These are phyloP conservation scores for Fusarium sp. DNA, from an alignment of 2,329 filamentous ascomycete species.

Conservation along the genomic window DNA sequence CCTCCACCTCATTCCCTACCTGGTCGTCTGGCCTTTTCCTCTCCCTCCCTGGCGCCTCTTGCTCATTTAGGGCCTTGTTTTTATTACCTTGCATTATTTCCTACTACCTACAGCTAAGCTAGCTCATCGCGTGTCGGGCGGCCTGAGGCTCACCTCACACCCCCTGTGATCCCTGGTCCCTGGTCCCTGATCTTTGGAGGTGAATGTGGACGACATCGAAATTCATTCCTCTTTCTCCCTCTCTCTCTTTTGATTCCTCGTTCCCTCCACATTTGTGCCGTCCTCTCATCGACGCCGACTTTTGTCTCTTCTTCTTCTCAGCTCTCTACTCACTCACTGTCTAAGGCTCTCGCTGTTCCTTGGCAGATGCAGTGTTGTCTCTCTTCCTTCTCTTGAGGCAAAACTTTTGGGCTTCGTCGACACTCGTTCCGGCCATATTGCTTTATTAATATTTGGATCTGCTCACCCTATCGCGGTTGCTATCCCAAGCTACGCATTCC, in stretches of 20 bases:
- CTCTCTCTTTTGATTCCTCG: slow-evolving; percentile 33
- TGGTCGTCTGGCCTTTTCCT: slow-evolving; percentile 45
- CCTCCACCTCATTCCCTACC: slow-evolving; percentile 47
- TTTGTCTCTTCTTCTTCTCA: slow-evolving; percentile 36
- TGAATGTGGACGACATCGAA: slow-evolving; percentile 38
- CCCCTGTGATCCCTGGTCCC: slow-evolving; percentile 36
- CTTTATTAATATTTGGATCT: slow-evolving; percentile 47
- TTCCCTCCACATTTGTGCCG: slow-evolving; percentile 39
- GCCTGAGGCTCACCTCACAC: slow-evolving; percentile 39
- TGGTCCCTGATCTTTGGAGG: slow-evolving; percentile 34
- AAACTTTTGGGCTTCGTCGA: slow-evolving; percentile 44
- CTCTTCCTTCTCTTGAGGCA: slow-evolving; percentile 44
- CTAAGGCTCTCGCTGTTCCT: slow-evolving; percentile 39
- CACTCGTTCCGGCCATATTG: slow-evolving; percentile 47
- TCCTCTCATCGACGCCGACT: slow-evolving; percentile 35
- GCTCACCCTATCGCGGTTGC: slow-evolving; percentile 34
- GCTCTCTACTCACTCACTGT: slow-evolving; percentile 33
- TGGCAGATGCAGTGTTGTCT: slow-evolving; percentile 45
- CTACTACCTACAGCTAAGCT: slow-evolving; percentile 28
- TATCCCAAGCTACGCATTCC: slow-evolving; percentile 30
- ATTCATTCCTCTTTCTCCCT: slow-evolving; percentile 36
- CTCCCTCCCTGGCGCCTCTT: slow-evolving; percentile 49
- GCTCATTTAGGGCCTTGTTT: slow-evolving; percentile 43
- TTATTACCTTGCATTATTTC: slow-evolving; percentile 43
- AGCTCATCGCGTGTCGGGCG: slow-evolving; percentile 40